Evolutionary conservation across 2,329 filamentous ascomycete genomes (phyloP), one percentile per base, ranked within the genome.

Genomic region (Aspergillus sergii): DNA sequence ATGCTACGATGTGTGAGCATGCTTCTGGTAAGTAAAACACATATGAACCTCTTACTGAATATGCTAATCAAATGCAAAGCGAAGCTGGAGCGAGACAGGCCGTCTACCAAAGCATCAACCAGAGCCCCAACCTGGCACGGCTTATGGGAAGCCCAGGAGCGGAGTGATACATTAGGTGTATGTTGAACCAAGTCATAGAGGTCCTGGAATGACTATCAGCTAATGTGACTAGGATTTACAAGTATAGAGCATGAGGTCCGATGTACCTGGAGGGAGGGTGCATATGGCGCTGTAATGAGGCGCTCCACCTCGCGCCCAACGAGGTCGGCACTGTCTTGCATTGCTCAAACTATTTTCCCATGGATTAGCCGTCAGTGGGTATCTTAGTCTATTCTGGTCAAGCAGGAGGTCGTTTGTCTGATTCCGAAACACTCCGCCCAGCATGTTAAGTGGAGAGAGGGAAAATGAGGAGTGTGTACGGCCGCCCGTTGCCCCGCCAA

Each of bases 1-100:
- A 67, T 41, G 69, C 78, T 81, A 59, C 19, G 36, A 19, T 0
- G n/a, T 30, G 16, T 73, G 48, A 71, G 58, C 55, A 55, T 58
- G 9, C 32, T 54, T 61, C 62, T 58, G 4, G 19, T 39, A 16
- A 16, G 30, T 23, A 46, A 50, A 10, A 32, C 14, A 8, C 19
- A 14, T 2, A 41, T 48, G 10, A n/a, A 58, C 63, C 32, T 77
- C 71, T 65, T 61, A 86, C 84, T 80, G 34, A 88, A 79, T 43
- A 68, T 72, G n/a, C 79, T 73, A 45, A 88, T 72, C 32, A 88
- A 76, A 34, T 79, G 75, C 60, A 87, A 68, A 6, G 84, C 80
- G 64, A 83, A 83, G 4, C 81, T 77, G 74, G 84, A 86, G 53
- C 81, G 78, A 39, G 82, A 79, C 41, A 88, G 72, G 30, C 81